Evolutionary conservation across 2,329 filamentous ascomycete species (phyloP), one percentile per base, ranked within the genome.

Genomic region (Periconia digitata): DNA sequence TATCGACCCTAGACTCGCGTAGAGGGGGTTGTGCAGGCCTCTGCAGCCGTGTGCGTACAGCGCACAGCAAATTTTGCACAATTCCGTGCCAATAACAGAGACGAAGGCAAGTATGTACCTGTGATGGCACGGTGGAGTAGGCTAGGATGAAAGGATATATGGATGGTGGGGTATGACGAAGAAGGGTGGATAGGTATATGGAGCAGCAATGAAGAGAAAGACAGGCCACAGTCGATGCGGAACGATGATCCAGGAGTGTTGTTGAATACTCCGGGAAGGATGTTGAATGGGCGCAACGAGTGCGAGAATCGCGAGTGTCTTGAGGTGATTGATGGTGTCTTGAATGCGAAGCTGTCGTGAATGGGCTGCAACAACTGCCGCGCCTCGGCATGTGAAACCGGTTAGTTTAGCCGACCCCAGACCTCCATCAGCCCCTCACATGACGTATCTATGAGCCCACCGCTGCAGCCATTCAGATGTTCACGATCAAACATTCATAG

Each of bases 211-310:
- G 24, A 15, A 15, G 12, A 15, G 35, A 10, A 32, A 17, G 21
- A 47, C 16, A 22, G 15, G 18, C 32, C 39, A n/a, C n/a, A n/a
- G n/a, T n/a, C n/a, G n/a, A n/a, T n/a, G n/a, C n/a, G n/a, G 8
- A 10, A 32, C 27, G 36, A 47, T 41, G 40, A 44, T 56, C 59
- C 46, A 55, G 60, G 62, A 71, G 66, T 69, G 64, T 70, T 68
- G 66, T n/a, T n/a, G n/a, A n/a, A n/a, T 68, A 63, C 66, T 68
- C 60, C 51, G 57, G 58, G 56, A 43, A 22, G 40, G 44, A 56
- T 54, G 54, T 61, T 57, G 54, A 62, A 56, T 40, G 16, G 27
- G 27, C 27, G 27, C 27, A 32, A 32, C 4, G 10, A 12, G 27
- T 15, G 27, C 27, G 27, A 32, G 27, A 10, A 4, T 5, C 10